phyloP scores from a whole-genome alignment of 257 asterid genomes.

The Haberlea rhodopensis region DNA sequence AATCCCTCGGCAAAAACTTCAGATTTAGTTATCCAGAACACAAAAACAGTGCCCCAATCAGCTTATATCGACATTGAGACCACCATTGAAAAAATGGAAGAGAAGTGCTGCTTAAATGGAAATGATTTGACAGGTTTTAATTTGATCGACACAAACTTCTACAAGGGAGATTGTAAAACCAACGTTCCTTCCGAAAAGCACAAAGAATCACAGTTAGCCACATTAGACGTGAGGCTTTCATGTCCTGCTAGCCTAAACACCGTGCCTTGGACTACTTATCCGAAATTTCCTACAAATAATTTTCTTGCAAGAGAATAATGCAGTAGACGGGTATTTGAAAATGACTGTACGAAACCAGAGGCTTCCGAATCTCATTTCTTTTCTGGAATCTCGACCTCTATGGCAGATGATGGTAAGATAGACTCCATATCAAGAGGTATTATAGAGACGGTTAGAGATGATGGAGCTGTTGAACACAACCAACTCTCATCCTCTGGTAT shows the following conservation, averaged over 20 bases:
- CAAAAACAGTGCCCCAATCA: slow-evolving; percentile 11
- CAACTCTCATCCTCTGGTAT: slow-evolving; percentile 40
- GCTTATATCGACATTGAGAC: slow-evolving; percentile 17
- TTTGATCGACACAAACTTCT: slow-evolving; percentile 8
- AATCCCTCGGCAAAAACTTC: neutral
- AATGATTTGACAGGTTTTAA: slow-evolving; percentile 10
- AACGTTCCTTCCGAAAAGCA: slow-evolving; percentile 1
- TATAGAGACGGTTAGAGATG: slow-evolving; percentile 23
- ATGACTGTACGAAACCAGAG: neutral
- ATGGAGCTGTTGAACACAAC: slow-evolving; percentile 31
- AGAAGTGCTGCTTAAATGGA: slow-evolving; percentile 19
- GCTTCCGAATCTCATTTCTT: slow-evolving; percentile 24
- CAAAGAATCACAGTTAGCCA: slow-evolving; percentile 26
- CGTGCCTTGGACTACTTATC: slow-evolving; percentile 23
- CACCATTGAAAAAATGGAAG: slow-evolving; percentile 39
- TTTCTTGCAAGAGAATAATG: slow-evolving; percentile 18
- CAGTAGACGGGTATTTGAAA: slow-evolving; percentile 18
- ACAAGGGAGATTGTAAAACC: slow-evolving; percentile 16
- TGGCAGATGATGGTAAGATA: slow-evolving; percentile 22
- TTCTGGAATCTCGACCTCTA: slow-evolving; percentile 34
- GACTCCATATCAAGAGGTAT: slow-evolving; percentile 16
- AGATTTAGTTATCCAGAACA: slow-evolving; percentile 23
- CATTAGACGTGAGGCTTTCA: slow-evolving; percentile 24
- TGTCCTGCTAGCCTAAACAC: slow-evolving; percentile 18
- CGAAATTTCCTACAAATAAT: slow-evolving; percentile 25